Evolutionary conservation across 2,329 filamentous ascomycete genomes (phyloP), one percentile per base, ranked within the genome.

Genomic region (Epichloe amarillans): DNA sequence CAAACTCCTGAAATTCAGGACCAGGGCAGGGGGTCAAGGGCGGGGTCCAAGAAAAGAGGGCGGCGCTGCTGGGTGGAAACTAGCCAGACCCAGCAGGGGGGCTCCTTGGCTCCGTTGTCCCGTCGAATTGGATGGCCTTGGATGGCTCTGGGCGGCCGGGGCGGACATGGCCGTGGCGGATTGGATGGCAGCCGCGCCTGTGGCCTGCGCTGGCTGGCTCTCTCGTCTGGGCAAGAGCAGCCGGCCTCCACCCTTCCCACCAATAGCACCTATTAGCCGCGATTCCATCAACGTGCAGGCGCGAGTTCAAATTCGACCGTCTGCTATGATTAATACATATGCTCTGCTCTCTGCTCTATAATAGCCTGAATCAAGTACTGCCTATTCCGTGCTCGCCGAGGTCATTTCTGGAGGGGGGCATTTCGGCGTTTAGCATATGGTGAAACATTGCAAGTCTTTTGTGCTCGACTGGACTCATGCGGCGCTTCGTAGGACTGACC

Each of bases 201-300:
- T 21, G 40, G 40, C 40, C 38, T 19, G 39, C 36, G 39, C 39
- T 41, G 39, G 39, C 39, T 41, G 52, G 52, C 35, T 50, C 53
- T 46, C 17, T 54, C 41, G 26, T 30, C 26, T 30, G 50, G 48
- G 48, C 41, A 49, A 52, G 50, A 50, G 37, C 46, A 52, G 52
- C 43, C 41, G 42, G 30, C 40, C 35, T 35, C 50, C 39, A 10
- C 8, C 26, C 26, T 30, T 30, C 26, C 26, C 26, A 30, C 26
- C 26, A 30, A 30, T 30, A 30, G 26, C 26, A 30, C 26, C 1
- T 30, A 30, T 30, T 30, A 30, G 26, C 26, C 26, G 26, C 26
- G 26, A 30, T 30, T 30, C 8, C 26, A 10, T 30, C 3, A 30
- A 30, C 26, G 26, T 30, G 26, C 26, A 30, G 26, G 26, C 26